phyloP scores from a whole-genome alignment of 495 filamentous ascomycete species.

The Trichocladium uniseriatum region DNA sequence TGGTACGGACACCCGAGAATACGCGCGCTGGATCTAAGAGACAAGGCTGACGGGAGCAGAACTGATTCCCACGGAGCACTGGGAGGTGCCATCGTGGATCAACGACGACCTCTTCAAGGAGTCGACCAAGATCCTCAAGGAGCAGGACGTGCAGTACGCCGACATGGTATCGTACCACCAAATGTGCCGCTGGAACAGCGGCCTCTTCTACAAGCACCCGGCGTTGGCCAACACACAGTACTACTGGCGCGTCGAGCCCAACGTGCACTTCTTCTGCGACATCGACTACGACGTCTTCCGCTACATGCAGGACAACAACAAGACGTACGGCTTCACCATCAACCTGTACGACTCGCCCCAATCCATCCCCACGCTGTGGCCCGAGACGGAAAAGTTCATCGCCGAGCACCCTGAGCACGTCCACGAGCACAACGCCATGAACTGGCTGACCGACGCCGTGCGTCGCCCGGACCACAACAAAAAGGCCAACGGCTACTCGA shows the following conservation, averaged over 20 bases:
- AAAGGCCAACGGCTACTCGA: slow-evolving; percentile 84
- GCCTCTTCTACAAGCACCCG: slow-evolving; percentile 94
- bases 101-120: slow-evolving; percentile 76
- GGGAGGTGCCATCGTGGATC: slow-evolving; percentile 89
- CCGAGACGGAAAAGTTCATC: slow-evolving; percentile 82
- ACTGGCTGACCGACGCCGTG: slow-evolving; percentile 73
- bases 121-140: slow-evolving; percentile 71
- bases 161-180: slow-evolving; percentile 87
- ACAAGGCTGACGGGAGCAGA: slow-evolving; percentile 40
- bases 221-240: slow-evolving; percentile 72
- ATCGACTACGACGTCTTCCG: slow-evolving; percentile 98
- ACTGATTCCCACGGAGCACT: slow-evolving; percentile 85
- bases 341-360: slow-evolving; percentile 88
- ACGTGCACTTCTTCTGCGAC: slow-evolving; percentile 99
- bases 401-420: slow-evolving; percentile 74
- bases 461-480: slow-evolving; percentile 70
- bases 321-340: slow-evolving; percentile 98
- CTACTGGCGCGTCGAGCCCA: slow-evolving; percentile 99
- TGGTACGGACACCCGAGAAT: slow-evolving; percentile 41
- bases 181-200: slow-evolving; percentile 99
- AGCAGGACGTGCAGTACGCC: slow-evolving; percentile 83
- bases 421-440: slow-evolving; percentile 72
- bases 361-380: slow-evolving; percentile 87
- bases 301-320: slow-evolving; percentile 95
- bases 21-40: neutral